Evolutionary conservation across 345 rosid species (phyloP), one percentile per base, ranked within the genome.

Genomic region (Erucastrum elatum): DNA sequence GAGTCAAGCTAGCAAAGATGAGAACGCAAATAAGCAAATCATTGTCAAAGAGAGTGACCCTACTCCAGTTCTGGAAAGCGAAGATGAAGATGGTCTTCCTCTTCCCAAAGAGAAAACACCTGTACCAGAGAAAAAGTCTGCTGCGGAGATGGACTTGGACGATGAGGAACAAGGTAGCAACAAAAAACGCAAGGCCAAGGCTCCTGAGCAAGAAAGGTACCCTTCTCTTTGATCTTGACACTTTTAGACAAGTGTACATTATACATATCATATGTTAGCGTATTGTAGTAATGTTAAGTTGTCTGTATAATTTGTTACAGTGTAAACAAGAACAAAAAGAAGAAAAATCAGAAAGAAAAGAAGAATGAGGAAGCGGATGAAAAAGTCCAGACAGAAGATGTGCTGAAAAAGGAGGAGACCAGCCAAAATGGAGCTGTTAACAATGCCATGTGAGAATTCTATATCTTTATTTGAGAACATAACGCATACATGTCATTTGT

Each of bases 51-150:
- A 80, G 79, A 85, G 66, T 33, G 75, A 27, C 26, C 44, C 55
- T 71, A 81, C 56, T 9, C 69, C 86, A 7, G 84, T 83, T 76
- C 39, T 90, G 78, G 98, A 88, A 84, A 90, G 92, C 66, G 98
- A 96, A 81, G 97, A 93, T 77, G 98, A 93, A 89, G 98, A 96
- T 61, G 98, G 99, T 44, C 85, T 96, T 66, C 97, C 94, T n/a
- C 83, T 87, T 80, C 76, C 86, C 77, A 68, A 71, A 66, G 77
- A 4, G 35, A 8, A 77, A 64, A n/a, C 67, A 27, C 66, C 67
- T 75, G 77, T 76, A 26, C 60, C 62, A 4, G 72, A 69, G 76
- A 76, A 37, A 11, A 81, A 71, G 46, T 56, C 66, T 76, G 64
- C 27, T 70, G 80, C 67, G 65, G 77, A 68, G 84, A 82, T 83